A percentile compares a stretch with the other conserved stretches of the same genome.
Conservation (phyloP, 1,139 yeast species). For the Saccharomyces hybrid region DNA sequence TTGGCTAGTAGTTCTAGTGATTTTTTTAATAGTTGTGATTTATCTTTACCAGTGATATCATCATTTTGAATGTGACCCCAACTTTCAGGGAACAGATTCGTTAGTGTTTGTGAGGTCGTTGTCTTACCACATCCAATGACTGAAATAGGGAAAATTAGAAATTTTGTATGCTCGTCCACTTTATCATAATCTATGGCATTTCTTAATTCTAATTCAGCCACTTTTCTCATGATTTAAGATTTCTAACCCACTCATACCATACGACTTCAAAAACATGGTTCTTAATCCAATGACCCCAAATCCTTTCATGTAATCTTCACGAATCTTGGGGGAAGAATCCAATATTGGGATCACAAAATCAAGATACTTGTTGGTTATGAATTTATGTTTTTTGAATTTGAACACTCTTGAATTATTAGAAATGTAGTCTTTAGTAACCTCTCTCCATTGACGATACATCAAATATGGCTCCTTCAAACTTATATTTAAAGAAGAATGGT, state of each 20-base stretch:
- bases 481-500: slow-evolving; percentile 77
- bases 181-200: slow-evolving; percentile 28
- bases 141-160: slow-evolving; percentile 71
- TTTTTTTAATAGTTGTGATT: slow-evolving; percentile 45
- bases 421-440: slow-evolving; percentile 64
- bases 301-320: slow-evolving; percentile 44
- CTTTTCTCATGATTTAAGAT: slow-evolving; percentile 34
- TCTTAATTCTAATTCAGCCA: slow-evolving; percentile 31
- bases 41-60: slow-evolving; percentile 46
- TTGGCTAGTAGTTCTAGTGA: slow-evolving; percentile 39
- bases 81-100: slow-evolving; percentile 43
- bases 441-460: slow-evolving; percentile 85
- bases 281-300: slow-evolving; percentile 73
- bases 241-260: slow-evolving; percentile 43
- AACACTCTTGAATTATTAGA: slow-evolving; percentile 39
- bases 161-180: slow-evolving; percentile 39
- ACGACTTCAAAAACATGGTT: slow-evolving; percentile 44
- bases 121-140: slow-evolving; percentile 96
- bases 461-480: slow-evolving; percentile 93
- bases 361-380: slow-evolving; percentile 59
- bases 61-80: slow-evolving; percentile 88
- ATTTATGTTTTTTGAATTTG: slow-evolving; percentile 45
- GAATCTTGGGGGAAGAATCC: slow-evolving; percentile 38
- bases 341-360: slow-evolving; percentile 56
- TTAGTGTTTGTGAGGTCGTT: slow-evolving; percentile 60